These are phyloP conservation scores for Hypoxylon sp. DNA, from an alignment of 2,329 filamentous ascomycete species.

Conservation along the genomic window DNA sequence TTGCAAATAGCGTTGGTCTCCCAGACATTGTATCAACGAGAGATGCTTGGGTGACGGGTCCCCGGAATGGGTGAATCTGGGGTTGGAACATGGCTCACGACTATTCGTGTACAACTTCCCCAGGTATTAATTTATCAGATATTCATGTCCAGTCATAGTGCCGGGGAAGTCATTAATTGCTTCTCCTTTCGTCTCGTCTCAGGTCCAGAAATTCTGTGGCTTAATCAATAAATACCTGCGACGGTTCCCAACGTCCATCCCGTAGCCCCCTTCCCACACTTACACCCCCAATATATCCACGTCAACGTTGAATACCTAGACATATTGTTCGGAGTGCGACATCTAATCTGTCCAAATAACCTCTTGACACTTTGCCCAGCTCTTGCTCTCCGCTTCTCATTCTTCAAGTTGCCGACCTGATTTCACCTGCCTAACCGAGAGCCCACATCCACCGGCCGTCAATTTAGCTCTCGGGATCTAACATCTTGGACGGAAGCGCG, in stretches of 20 bases:
- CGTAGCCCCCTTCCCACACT: slow-evolving; percentile 22
- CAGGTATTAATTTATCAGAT: slow-evolving; percentile 42
- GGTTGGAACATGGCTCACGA: slow-evolving; percentile 37
- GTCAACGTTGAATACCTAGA: slow-evolving; percentile 30
- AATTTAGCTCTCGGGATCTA: slow-evolving; percentile 46
- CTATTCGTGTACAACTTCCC: slow-evolving; percentile 40
- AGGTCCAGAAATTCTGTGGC: slow-evolving; percentile 28
- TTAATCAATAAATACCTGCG: slow-evolving; percentile 41
- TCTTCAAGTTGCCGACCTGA: slow-evolving; percentile 34
- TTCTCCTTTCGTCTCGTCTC: slow-evolving; percentile 41
- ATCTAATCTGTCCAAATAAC: slow-evolving; percentile 32
- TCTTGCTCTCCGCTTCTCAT: slow-evolving; percentile 27
- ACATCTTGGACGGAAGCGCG: slow-evolving; percentile 43
- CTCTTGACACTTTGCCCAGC: slow-evolving; percentile 13
- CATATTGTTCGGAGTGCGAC: slow-evolving; percentile 35
- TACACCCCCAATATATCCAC: slow-evolving; percentile 41
- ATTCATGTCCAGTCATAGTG: slow-evolving; percentile 31
- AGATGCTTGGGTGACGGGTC: slow-evolving; percentile 38
- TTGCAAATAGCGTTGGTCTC: slow-evolving; percentile 15
- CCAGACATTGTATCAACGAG: slow-evolving; percentile 38
- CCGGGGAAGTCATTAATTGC: slow-evolving; percentile 34
- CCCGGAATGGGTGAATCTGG: slow-evolving; percentile 45
- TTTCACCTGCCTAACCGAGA: slow-evolving; percentile 46
- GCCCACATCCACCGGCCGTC: slow-evolving; percentile 38
- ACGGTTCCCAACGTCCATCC: slow-evolving; percentile 18